phyloP scores from a whole-genome alignment of 768 basidiomycete genomes.

The Psilocybe azurescens region DNA sequence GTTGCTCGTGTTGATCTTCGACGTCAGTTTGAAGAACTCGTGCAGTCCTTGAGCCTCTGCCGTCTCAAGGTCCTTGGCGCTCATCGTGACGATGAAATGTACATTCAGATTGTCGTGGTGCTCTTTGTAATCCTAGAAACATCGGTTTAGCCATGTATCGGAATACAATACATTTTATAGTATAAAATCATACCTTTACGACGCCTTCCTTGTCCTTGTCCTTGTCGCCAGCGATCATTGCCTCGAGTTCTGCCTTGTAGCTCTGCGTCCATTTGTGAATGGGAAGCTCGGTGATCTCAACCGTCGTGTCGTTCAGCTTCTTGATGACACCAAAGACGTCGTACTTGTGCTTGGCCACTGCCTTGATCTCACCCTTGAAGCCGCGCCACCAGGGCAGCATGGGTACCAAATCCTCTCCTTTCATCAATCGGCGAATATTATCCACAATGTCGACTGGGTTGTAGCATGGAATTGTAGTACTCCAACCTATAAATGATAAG shows the following conservation, averaged over 20 bases:
- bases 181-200: constrained; percentile 64
- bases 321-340: constrained; percentile 75
- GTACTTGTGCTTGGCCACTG: constrained; percentile 83
- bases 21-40: constrained; percentile 90
- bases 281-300: constrained; percentile 95
- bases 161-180: background rate
- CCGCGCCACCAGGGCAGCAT: constrained; percentile 99
- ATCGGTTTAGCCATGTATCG: background rate
- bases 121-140: constrained; percentile 91
- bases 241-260: constrained; percentile 92
- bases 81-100: constrained; percentile 86
- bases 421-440: constrained; percentile 88
- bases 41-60: constrained; percentile 89
- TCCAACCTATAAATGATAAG: constrained; percentile 77
- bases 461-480: constrained; percentile 89
- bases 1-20: constrained; percentile 88
- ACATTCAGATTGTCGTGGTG: constrained; percentile 93
- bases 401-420: constrained; percentile 76
- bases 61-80: constrained; percentile 78
- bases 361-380: constrained; percentile 88
- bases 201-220: constrained; percentile 61
- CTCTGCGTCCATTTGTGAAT: constrained; percentile 94
- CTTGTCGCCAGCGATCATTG: constrained; percentile 84
- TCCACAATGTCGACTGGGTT: constrained; percentile 91
- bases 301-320: constrained; percentile 85